These are phyloP conservation scores for Apiospora koreana DNA, from an alignment of 2,329 filamentous ascomycete species.

Conservation along the genomic window DNA sequence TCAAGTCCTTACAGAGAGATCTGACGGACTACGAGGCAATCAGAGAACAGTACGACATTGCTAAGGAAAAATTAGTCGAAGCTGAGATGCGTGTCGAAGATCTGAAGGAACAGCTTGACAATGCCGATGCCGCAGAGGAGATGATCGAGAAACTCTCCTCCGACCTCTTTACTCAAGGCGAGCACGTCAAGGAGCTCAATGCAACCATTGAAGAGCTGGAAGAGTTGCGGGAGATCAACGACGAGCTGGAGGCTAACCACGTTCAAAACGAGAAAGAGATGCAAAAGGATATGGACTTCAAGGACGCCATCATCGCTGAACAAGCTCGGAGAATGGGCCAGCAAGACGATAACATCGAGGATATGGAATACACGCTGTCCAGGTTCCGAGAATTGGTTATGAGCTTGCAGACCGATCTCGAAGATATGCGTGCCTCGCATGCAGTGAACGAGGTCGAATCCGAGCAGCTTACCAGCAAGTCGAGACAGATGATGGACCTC, in stretches of 20 bases:
- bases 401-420: slow-evolving; percentile 80
- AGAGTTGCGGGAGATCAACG: slow-evolving; percentile 86
- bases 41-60: slow-evolving; percentile 69
- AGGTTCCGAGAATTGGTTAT: slow-evolving; percentile 88
- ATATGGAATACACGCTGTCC: slow-evolving; percentile 86
- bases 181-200: slow-evolving; percentile 81
- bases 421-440: slow-evolving; percentile 89
- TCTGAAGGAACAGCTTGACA: slow-evolving; percentile 87
- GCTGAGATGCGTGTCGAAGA: slow-evolving; percentile 79
- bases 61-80: slow-evolving; percentile 72
- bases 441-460: slow-evolving; percentile 92
- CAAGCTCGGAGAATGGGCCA: slow-evolving; percentile 71
- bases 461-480: slow-evolving; percentile 84
- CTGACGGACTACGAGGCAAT: slow-evolving; percentile 65
- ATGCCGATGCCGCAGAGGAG: slow-evolving; percentile 83
- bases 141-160: slow-evolving; percentile 93
- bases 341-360: slow-evolving; percentile 79
- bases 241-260: slow-evolving; percentile 92
- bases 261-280: slow-evolving; percentile 92
- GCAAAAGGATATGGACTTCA: slow-evolving; percentile 89
- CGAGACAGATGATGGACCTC: slow-evolving; percentile 93
- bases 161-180: slow-evolving; percentile 79
- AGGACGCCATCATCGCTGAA: slow-evolving; percentile 81
- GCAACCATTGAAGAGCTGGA: slow-evolving; percentile 85
- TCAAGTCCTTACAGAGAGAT: slow-evolving; percentile 73